Evolutionary conservation across 78 protist genomes (phyloP).

Genomic region (Speleostelium caveatum): DNA sequence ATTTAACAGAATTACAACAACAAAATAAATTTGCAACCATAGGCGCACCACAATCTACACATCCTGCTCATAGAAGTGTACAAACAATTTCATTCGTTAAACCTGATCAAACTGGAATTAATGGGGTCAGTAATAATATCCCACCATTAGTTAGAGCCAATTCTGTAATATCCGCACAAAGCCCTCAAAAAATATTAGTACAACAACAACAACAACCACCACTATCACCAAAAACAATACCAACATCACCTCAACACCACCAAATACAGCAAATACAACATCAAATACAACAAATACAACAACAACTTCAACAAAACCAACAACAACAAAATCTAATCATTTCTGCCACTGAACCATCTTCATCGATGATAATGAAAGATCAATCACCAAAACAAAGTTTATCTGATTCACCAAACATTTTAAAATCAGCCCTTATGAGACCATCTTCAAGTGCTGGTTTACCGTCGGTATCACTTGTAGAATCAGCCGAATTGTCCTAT

Average conservation of each 20-base stretch:
- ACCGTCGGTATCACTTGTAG: too few relatives aligned
- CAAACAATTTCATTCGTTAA: too few relatives aligned
- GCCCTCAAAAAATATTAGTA: background rate
- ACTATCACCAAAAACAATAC: background rate
- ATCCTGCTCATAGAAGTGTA: background rate
- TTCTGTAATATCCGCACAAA: background rate
- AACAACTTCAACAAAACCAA: background rate
- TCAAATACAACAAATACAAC: background rate
- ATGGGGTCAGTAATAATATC: background rate
- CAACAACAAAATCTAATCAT: background rate
- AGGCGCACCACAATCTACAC: background rate
- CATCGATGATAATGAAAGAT: background rate
- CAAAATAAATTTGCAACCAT: too few relatives aligned
- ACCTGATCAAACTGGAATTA: background rate
- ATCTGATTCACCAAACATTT: background rate
- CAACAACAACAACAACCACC: background rate
- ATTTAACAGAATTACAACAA: too few relatives aligned
- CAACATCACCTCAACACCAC: background rate
- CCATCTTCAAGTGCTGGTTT: background rate
- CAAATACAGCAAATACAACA: background rate
- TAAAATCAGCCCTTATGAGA: background rate
- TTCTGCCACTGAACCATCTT: background rate
- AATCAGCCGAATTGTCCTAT: too few relatives aligned
- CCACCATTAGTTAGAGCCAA: too few relatives aligned
- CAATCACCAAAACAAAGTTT: background rate